These are phyloP conservation scores for Geranium rotundifolium DNA, from an alignment of 345 rosid genomes.

Conservation along the genomic window DNA sequence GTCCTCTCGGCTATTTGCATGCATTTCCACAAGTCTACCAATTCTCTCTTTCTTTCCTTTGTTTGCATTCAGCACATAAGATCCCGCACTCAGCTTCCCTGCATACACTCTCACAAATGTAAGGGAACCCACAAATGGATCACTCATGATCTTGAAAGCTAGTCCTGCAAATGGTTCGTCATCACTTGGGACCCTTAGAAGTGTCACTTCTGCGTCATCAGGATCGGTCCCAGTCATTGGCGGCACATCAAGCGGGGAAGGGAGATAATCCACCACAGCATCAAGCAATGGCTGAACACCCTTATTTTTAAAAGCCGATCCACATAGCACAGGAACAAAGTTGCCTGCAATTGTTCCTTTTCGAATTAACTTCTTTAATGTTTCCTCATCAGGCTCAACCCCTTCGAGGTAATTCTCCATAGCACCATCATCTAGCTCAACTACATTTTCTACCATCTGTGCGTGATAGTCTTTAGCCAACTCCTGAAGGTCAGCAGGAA, in stretches of 20 bases:
- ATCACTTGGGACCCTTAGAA: slow-evolving; percentile 55
- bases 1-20: slow-evolving; percentile 95
- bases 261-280: slow-evolving; percentile 84
- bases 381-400: slow-evolving; percentile 79
- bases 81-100: slow-evolving; percentile 76
- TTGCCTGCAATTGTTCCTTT: slow-evolving; percentile 59
- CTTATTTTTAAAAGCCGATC: slow-evolving; percentile 91
- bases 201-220: slow-evolving; percentile 54
- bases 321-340: slow-evolving; percentile 85
- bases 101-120: slow-evolving; percentile 88
- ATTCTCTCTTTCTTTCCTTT: slow-evolving; percentile 96
- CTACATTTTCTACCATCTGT: slow-evolving; percentile 54
- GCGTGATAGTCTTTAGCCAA: slow-evolving; percentile 63
- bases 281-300: slow-evolving; percentile 95
- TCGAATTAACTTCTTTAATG: slow-evolving; percentile 61
- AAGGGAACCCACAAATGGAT: slow-evolving; percentile 89
- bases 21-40: slow-evolving; percentile 95
- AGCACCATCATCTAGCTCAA: slow-evolving; percentile 77
- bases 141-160: slow-evolving; percentile 97
- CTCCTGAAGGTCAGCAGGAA: slow-evolving; percentile 72
- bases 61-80: slow-evolving; percentile 82
- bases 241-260: slow-evolving; percentile 81
- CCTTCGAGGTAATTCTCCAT: slow-evolving; percentile 96
- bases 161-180: slow-evolving; percentile 80
- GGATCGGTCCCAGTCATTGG: slow-evolving; percentile 91